Conservation (phyloP, 495 filamentous ascomycete genomes). For the Neurospora sp. region DNA sequence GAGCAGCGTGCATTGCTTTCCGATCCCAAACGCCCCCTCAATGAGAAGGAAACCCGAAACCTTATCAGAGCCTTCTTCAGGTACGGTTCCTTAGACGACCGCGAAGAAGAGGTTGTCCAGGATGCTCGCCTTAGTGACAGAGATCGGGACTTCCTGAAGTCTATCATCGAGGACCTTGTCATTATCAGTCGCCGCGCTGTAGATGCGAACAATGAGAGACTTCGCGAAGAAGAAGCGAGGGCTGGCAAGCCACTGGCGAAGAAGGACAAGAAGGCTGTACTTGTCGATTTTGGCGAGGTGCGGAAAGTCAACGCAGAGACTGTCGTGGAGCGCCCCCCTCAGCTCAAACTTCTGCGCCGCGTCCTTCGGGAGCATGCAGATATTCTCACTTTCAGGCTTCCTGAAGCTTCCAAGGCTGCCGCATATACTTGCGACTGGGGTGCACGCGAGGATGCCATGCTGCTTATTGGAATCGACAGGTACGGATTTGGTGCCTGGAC, state of each 20-base stretch:
- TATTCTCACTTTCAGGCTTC: constrained; percentile 69
- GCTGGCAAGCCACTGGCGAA: constrained; percentile 71
- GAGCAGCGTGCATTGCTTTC: constrained; percentile 47
- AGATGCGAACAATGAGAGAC: constrained; percentile 54
- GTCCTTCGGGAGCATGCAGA: constrained; percentile 54
- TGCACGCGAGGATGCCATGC: constrained; percentile 90
- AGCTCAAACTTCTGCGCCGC: constrained; percentile 74
- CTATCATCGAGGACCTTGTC: constrained; percentile 45
- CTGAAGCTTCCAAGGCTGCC: constrained; percentile 82
- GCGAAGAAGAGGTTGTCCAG: constrained; percentile 71
- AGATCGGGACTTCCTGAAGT: constrained; percentile 64
- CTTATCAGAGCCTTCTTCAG: constrained; percentile 78
- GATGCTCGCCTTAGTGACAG: constrained; percentile 75
- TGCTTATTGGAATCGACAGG: constrained; percentile 81
- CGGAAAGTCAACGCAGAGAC: constrained; percentile 93
- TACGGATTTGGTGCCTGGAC: constrained; percentile 94
- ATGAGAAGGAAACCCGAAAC: constrained; percentile 84
- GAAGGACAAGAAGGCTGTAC: constrained; percentile 91
- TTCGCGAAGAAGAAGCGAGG: constrained; percentile 63
- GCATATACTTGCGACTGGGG: constrained; percentile 84
- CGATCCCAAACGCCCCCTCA: constrained; percentile 78
- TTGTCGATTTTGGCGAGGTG: constrained; percentile 86
- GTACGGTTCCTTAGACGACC: constrained; percentile 79
- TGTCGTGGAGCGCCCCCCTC: constrained; percentile 75
- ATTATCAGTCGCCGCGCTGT: constrained; percentile 54